A percentile compares a stretch with the other conserved stretches of the same genome.
phyloP scores from a whole-genome alignment of 164 flowering plant genomes.

The Brasenia schreberi region DNA sequence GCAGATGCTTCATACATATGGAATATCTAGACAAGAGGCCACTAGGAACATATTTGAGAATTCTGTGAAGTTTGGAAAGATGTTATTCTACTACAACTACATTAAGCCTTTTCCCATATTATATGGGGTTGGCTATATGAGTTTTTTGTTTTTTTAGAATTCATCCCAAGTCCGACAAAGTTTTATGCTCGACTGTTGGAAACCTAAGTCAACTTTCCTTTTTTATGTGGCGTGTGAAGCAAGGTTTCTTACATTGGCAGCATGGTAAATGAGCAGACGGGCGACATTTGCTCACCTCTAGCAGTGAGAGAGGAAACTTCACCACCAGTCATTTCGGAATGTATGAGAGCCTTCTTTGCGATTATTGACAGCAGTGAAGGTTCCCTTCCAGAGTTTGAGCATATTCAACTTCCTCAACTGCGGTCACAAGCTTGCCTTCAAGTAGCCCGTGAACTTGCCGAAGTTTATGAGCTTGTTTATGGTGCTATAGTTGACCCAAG shows the following conservation, averaged over 20 bases:
- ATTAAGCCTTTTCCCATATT: too few relatives aligned
- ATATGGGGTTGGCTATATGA: too few relatives aligned
- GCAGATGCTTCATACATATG: too few relatives aligned
- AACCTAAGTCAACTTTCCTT: too few relatives aligned
- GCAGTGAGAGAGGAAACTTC: slow-evolving; percentile 61
- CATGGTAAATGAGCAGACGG: slow-evolving; percentile 8
- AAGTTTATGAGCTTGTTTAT: slow-evolving; percentile 65
- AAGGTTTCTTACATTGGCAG: slow-evolving; percentile 50
- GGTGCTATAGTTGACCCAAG: slow-evolving; percentile 65
- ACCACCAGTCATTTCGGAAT: slow-evolving; percentile 56
- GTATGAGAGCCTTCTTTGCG: slow-evolving; percentile 65
- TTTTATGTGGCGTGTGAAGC: slow-evolving; percentile 50
- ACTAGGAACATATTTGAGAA: too few relatives aligned
- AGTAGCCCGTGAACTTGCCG: slow-evolving; percentile 60
- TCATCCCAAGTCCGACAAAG: too few relatives aligned
- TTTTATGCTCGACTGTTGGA: too few relatives aligned
- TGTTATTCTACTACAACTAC: too few relatives aligned
- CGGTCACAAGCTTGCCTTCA: slow-evolving; percentile 57
- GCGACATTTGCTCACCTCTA: slow-evolving; percentile 18
- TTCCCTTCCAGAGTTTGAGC: slow-evolving; percentile 86
- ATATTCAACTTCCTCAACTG: slow-evolving; percentile 70
- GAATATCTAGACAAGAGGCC: too few relatives aligned
- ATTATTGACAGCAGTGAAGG: slow-evolving; percentile 68
- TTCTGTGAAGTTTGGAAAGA: too few relatives aligned
- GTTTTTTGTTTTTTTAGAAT: too few relatives aligned